phyloP scores from a whole-genome alignment of 139 green algal species.

The Chlamydomonas asymmetrica region DNA sequence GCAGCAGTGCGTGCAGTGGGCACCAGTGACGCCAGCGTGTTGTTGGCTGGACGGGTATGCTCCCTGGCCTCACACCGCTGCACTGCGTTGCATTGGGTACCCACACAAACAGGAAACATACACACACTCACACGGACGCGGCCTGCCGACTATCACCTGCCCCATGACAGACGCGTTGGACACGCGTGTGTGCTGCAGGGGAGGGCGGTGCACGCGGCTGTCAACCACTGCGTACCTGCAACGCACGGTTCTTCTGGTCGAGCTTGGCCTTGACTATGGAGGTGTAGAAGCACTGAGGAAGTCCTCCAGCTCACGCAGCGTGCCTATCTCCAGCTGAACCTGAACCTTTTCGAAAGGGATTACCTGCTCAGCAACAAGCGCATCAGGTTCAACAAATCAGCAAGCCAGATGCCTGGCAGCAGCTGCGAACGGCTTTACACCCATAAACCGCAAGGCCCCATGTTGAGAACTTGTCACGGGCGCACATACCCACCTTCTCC shows the following conservation, averaged over 20 bases:
- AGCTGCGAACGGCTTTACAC: neutral
- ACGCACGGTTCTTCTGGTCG: constrained; percentile 66
- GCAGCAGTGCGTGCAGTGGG: neutral
- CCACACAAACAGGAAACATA: neutral
- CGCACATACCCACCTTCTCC: constrained; percentile 62
- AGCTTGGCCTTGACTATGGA: constrained; percentile 64
- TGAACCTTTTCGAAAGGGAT: constrained; percentile 73
- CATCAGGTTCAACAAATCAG: neutral
- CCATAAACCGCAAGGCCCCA: neutral
- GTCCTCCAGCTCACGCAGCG: constrained; percentile 86
- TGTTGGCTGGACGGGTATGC: neutral
- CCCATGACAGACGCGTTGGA: neutral
- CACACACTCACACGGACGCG: neutral
- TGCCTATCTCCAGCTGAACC: constrained; percentile 63
- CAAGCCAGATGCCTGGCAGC: neutral
- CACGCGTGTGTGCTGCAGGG: neutral
- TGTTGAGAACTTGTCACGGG: no score
- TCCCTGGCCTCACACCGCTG: neutral
- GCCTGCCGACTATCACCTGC: neutral
- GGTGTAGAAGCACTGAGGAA: constrained; percentile 91
- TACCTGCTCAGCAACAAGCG: constrained; percentile 21
- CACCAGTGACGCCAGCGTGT: neutral
- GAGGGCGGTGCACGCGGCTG: neutral
- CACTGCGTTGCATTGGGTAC: neutral
- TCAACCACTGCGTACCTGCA: constrained; percentile 33